Evolutionary conservation across 495 filamentous ascomycete genomes (phyloP), one percentile per base, ranked within the genome.

Genomic region (Annulohypoxylon maeteangense): DNA sequence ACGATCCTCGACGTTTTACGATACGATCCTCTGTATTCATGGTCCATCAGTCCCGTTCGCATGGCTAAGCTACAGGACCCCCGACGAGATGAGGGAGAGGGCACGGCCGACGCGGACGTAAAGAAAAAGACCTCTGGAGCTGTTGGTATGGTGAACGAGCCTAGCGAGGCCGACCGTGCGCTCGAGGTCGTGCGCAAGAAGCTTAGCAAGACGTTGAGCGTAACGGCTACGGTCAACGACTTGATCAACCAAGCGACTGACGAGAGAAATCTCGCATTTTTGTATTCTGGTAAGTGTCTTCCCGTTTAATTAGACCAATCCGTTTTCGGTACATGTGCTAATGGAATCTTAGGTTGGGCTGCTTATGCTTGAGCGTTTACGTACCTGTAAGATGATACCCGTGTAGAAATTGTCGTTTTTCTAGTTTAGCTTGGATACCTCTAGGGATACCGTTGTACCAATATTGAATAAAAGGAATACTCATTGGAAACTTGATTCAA

Each of bases 211-310:
- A 95, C 91, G 44, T 79, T 99, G 74, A 98, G 95, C 78, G 95
- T 97, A 18, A 90, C 89, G 58, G 95, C 95, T 14, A 97, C 94
- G 42, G 95, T 99, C 27, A 98, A 97, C 74, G 95, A 98, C 77
- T 81, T 99, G 61, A 98, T 98, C 67, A 95, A 98, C 77, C 91
- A 95, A 81, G 95, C 96, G 22, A 93, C 90, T 10, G 96, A 98
- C 81, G 94, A 95, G 83, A 86, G 87, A 75, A 98, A 99, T 78
- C 78, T 99, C 74, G 96, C 96, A 3, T 88, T 98, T 50, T 83
- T 99, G 67, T 99, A 93, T 86, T 90, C 88, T 76, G 94, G 93
- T 93, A 88, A 76, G 88, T 83, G 14, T 32, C 57, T 34, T 31
- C 16, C 5, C 27, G 7, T 54, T 16, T 7, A 22, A 51, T 20